Base-by-base conservation (phyloP, 805 yeast species). In the Phaffomyces thermotolerans region DNA sequence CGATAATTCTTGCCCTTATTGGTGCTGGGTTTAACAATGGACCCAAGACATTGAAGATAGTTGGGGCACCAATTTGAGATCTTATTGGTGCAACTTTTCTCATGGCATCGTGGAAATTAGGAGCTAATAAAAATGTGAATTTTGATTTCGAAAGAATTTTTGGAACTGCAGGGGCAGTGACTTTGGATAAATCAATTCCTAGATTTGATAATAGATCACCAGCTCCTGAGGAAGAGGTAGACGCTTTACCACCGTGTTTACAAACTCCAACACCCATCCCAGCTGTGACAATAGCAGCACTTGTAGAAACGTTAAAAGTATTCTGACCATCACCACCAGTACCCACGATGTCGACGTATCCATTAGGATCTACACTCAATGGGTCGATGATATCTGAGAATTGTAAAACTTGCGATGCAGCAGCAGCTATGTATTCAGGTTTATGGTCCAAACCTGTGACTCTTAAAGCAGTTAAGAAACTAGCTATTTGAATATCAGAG, bases 291-390 rank as follows among this genome's bases (percentile, higher is more conserved):
- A 93, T 88, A 1, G 97, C 97, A 2, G 96, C 72, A 3, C 97
- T 86, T 0, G 99, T 93, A 14, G 95, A 84, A 3, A 93, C 99
- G 54, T 93, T 93, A 68, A 93, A 93, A 0, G 99, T 93, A 60
- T 93, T 84, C 59, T 93, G 96, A 2, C 96, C 96, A 60, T 93
- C 99, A 14, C 99, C 99, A 24, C 99, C 99, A 0, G 99, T 93
- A 2, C 99, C 99, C 6, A 93, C 99, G 27, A 93, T 86, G 62
- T 93, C 99, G 6, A 83, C 71, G 52, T 75, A 83, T 0, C 84
- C 84, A 1, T 61, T 63, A 1, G 65, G 54, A 34, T 73, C 75
- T 13, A 76, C 73, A 2, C 57, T 52, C 8, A 64, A 54, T 3
- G 71, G 60, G 9, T 72, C 66, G n/a, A 87, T 75, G 2, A 68